phyloP scores from a whole-genome alignment of 2,329 filamentous ascomycete species.

The Aspergillus neotritici region DNA sequence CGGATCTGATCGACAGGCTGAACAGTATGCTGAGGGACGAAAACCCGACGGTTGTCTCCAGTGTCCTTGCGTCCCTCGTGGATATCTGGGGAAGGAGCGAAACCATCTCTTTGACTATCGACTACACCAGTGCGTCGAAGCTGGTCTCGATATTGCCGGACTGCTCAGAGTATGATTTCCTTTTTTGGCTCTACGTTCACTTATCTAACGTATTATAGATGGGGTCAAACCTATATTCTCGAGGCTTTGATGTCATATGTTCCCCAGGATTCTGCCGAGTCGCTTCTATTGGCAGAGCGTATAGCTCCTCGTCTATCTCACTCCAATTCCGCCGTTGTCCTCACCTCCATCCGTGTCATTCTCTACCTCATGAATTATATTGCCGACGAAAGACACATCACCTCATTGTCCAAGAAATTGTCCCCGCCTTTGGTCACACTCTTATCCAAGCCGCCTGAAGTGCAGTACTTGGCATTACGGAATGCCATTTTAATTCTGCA shows the following conservation, averaged over 20 bases:
- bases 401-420: conserved; percentile 80
- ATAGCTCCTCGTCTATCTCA: conserved; percentile 94
- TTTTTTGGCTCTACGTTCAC: background rate
- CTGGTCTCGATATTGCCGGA: conserved; percentile 95
- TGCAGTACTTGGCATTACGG: conserved; percentile 92
- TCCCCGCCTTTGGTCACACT: conserved; percentile 93
- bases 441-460: conserved; percentile 90
- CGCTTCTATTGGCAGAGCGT: conserved; percentile 81
- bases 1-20: conserved; percentile 84
- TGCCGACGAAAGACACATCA: conserved; percentile 80
- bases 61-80: conserved; percentile 82
- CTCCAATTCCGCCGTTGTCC: conserved; percentile 90
- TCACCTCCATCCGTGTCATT: conserved; percentile 93
- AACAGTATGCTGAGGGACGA: conserved; percentile 89
- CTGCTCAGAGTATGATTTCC: conserved; percentile 76
- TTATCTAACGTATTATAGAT: conserved; percentile 50
- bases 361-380: conserved; percentile 99
- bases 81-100: conserved; percentile 99
- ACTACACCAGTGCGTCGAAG: conserved; percentile 95
- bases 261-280: conserved; percentile 83
- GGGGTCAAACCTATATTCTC: conserved; percentile 97
- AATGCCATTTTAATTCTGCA: conserved; percentile 94
- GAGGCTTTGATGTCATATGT: conserved; percentile 98
- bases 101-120: conserved; percentile 94
- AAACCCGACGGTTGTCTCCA: conserved; percentile 95